These are phyloP conservation scores for Talinum fruticosum DNA, from an alignment of 148 eudicot genomes.

Conservation along the genomic window DNA sequence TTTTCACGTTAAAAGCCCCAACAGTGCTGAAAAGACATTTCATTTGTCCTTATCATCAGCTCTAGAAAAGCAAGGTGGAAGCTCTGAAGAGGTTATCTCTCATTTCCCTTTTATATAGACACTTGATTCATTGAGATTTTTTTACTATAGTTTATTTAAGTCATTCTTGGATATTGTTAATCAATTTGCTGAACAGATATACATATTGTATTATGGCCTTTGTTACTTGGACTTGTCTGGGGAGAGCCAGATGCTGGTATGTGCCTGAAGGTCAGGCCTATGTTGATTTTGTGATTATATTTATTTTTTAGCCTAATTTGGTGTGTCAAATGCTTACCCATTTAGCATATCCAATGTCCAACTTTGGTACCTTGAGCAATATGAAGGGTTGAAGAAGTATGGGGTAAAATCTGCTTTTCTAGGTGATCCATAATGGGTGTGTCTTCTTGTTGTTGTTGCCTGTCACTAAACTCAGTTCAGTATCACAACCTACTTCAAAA, in stretches of 20 bases:
- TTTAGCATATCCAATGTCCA: neutral
- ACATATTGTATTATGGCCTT: neutral
- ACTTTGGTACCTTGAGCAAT: neutral
- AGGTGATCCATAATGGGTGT: neutral
- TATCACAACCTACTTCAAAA: neutral
- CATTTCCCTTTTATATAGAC: neutral
- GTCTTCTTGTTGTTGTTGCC: neutral
- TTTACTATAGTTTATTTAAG: neutral
- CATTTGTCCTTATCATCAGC: slow-evolving; percentile 56
- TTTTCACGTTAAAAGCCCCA: slow-evolving; percentile 54
- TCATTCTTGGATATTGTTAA: neutral
- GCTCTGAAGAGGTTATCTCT: slow-evolving; percentile 79
- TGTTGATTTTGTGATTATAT: neutral
- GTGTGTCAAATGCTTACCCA: neutral
- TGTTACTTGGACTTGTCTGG: neutral
- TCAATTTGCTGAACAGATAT: neutral
- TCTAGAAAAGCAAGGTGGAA: slow-evolving; percentile 79
- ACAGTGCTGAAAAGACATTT: slow-evolving; percentile 44
- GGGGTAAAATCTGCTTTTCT: neutral
- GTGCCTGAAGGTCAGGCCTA: neutral
- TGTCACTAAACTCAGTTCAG: neutral
- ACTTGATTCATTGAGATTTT: neutral
- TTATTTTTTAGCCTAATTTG: neutral
- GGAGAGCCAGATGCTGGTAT: neutral
- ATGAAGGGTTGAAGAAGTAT: neutral